These are phyloP conservation scores for Osmozyma mogii DNA, from an alignment of 805 yeast genomes.

Conservation along the genomic window DNA sequence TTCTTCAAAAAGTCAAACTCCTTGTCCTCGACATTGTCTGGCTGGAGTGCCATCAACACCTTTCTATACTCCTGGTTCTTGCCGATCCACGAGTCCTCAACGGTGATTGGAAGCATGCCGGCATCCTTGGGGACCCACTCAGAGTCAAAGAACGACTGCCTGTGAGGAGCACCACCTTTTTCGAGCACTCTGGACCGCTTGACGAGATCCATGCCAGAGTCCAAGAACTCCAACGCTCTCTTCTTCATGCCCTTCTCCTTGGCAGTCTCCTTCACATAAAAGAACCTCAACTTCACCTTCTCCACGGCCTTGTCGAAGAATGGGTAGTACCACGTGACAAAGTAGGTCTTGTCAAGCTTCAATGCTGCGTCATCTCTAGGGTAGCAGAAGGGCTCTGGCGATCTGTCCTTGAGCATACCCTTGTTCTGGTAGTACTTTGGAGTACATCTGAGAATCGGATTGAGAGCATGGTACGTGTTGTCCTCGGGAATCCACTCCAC, in stretches of 20 bases:
- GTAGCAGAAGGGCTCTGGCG: constrained; percentile 78
- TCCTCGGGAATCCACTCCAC: constrained; percentile 57
- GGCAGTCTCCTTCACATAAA: constrained; percentile 50
- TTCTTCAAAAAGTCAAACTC: constrained; percentile 48
- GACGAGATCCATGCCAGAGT: constrained; percentile 3
- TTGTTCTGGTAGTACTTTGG: constrained; percentile 65
- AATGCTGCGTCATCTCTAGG: constrained; percentile 58
- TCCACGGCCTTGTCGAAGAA: constrained; percentile 46
- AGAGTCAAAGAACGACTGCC: constrained; percentile 50
- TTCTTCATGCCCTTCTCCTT: constrained; percentile 51
- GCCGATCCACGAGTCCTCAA: constrained; percentile 56
- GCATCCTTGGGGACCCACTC: constrained; percentile 60
- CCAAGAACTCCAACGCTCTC: constrained; percentile 16
- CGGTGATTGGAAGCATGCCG: constrained; percentile 58
- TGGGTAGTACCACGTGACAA: constrained; percentile 73
- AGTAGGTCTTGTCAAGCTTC: constrained; percentile 57
- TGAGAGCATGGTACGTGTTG: constrained; percentile 59
- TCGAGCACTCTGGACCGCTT: constrained; percentile 30
- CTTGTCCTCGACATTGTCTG: constrained; percentile 55
- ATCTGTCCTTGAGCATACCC: constrained; percentile 47
- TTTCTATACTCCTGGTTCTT: constrained; percentile 41
- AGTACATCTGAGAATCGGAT: constrained; percentile 79
- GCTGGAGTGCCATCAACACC: constrained; percentile 66
- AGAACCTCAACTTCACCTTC: constrained; percentile 59
- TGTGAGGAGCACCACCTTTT: constrained; percentile 26